A percentile compares a stretch with the other conserved stretches of the same genome.
Conservation (phyloP, 2,329 filamentous ascomycete species). For the Podosphaera xanthii region DNA sequence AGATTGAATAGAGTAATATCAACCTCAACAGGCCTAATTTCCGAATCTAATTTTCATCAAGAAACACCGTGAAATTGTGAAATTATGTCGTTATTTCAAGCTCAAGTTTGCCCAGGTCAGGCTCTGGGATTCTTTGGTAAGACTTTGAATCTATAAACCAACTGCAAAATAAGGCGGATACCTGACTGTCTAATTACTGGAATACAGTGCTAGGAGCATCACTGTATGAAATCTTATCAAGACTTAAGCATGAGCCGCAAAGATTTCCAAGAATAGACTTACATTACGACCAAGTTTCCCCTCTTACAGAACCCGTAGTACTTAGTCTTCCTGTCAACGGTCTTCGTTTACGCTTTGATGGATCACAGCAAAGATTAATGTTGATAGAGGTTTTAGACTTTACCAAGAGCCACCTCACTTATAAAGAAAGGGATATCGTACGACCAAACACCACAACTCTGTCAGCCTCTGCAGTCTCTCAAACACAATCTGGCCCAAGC, state of each 20-base stretch:
- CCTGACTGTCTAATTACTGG: not conserved
- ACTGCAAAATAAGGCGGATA: not conserved
- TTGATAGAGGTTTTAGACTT: conserved; percentile 86
- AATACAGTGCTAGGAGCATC: conserved; percentile 62
- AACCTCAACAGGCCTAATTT: too few relatives aligned
- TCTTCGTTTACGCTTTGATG: conserved; percentile 76
- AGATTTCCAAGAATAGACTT: conserved; percentile 67
- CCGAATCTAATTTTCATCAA: too few relatives aligned
- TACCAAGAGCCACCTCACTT: conserved; percentile 58
- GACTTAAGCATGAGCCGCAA: conserved; percentile 69
- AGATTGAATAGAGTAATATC: too few relatives aligned
- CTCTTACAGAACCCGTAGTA: conserved; percentile 52
- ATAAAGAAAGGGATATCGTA: conserved; percentile 60
- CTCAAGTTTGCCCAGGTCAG: conserved; percentile 44
- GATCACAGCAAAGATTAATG: conserved; percentile 71
- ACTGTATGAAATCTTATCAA: conserved; percentile 69
- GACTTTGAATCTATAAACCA: not conserved
- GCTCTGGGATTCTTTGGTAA: conserved; percentile 21
- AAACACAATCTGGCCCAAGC: conserved; percentile 35
- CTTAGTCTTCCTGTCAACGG: conserved; percentile 67
- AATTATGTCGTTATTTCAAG: conserved; percentile 26
- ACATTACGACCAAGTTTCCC: conserved; percentile 51
- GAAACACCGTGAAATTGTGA: too few relatives aligned
- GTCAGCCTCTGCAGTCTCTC: conserved; percentile 12
- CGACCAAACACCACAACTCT: conserved; percentile 28